Evolutionary conservation across 2,329 filamentous ascomycete species (phyloP).

Genomic region (Rhynchosporium agropyri): DNA sequence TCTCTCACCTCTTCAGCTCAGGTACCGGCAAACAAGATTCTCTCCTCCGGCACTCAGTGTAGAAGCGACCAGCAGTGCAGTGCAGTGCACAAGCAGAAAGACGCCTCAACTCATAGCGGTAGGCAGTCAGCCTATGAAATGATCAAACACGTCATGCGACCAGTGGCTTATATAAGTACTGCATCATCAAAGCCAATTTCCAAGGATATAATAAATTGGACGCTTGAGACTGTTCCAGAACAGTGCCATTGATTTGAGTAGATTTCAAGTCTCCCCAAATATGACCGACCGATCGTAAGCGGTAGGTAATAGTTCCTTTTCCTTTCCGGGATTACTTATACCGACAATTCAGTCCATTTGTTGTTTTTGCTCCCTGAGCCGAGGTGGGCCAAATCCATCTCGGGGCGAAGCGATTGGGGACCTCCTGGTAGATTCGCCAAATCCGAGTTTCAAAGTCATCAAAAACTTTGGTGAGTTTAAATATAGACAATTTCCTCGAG

Average conservation of each 20-base stretch:
- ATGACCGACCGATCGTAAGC: background rate
- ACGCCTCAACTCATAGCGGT: background rate
- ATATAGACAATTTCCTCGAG: too few species aligned
- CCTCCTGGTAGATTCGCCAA: too few species aligned
- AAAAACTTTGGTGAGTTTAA: too few species aligned
- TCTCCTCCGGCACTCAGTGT: background rate
- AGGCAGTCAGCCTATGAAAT: slow-evolving; percentile 1
- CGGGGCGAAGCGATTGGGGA: too few species aligned
- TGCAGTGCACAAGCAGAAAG: background rate
- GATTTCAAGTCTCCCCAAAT: background rate
- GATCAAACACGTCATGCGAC: slow-evolving; percentile 15
- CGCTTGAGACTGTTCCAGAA: background rate
- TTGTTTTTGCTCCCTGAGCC: background rate
- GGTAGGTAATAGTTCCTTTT: background rate
- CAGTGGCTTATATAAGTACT: background rate
- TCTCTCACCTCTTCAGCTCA: background rate
- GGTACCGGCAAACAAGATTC: background rate
- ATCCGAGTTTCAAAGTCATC: too few species aligned
- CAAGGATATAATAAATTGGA: slow-evolving; percentile 1
- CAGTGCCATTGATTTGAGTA: background rate
- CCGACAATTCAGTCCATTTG: background rate
- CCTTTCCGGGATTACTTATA: background rate
- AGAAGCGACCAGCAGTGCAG: slow-evolving; percentile 1
- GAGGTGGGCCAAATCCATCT: too few species aligned
- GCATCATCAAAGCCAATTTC: background rate